Percentiles rank a stretch among this genome's conserved stretches.
Evolutionary conservation across 805 yeast species (phyloP).

Genomic region (Phaffomyces antillensis): DNA sequence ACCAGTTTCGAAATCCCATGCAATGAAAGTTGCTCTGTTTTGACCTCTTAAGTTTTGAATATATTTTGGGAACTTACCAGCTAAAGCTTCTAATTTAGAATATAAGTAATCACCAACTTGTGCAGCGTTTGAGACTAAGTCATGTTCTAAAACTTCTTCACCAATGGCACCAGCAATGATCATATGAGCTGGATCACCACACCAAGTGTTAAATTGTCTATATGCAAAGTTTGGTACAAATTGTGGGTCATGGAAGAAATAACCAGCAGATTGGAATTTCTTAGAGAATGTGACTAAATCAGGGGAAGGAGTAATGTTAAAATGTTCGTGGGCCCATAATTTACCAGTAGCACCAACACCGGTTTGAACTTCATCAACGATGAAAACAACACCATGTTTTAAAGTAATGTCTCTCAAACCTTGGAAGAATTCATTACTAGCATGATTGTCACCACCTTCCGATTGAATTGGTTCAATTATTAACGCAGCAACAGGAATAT

Average conservation of each 20-base stretch:
- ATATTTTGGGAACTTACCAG: conserved; percentile 45
- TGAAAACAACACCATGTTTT: conserved; percentile 62
- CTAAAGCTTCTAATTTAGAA: conserved; percentile 45
- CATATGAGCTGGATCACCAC: conserved; percentile 84
- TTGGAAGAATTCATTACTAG: conserved; percentile 70
- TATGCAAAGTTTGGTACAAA: conserved; percentile 70
- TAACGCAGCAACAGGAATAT: conserved; percentile 77
- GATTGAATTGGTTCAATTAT: conserved; percentile 89
- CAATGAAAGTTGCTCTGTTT: conserved; percentile 70
- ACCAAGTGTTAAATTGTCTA: conserved; percentile 92
- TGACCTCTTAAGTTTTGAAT: conserved; percentile 63
- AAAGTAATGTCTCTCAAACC: conserved; percentile 71
- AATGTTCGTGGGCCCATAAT: conserved; percentile 87
- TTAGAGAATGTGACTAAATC: conserved; percentile 83
- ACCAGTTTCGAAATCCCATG: conserved; percentile 60
- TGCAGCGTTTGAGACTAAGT: conserved; percentile 47
- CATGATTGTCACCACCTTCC: conserved; percentile 91
- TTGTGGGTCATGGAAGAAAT: conserved; percentile 69
- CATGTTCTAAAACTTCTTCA: conserved; percentile 53
- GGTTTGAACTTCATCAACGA: conserved; percentile 84
- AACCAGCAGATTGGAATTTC: conserved; percentile 87
- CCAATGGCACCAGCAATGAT: conserved; percentile 70
- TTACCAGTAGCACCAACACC: conserved; percentile 85
- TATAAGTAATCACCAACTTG: conserved; percentile 65
- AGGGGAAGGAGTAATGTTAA: conserved; percentile 66